These are phyloP conservation scores for Aspergillus udagawae DNA, from an alignment of 2,329 filamentous ascomycete species.

Conservation along the genomic window DNA sequence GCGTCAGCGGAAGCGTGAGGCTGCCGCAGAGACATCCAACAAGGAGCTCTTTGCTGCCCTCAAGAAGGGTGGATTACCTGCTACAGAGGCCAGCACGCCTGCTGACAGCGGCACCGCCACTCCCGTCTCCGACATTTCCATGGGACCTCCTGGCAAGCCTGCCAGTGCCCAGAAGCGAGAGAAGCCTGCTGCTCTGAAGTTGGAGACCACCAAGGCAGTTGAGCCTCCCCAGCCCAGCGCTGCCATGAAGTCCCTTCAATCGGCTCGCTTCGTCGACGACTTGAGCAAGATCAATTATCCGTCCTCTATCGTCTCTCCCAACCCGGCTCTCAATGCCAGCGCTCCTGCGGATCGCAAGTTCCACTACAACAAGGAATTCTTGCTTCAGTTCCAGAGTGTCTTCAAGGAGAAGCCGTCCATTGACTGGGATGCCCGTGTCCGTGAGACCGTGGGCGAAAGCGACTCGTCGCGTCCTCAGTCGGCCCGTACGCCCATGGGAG, in stretches of 20 bases:
- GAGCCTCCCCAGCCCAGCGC: slow-evolving; percentile 92
- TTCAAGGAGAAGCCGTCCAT: slow-evolving; percentile 95
- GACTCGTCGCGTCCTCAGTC: slow-evolving; percentile 62
- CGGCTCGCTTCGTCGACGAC: slow-evolving; percentile 79
- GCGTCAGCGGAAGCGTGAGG: slow-evolving; percentile 39
- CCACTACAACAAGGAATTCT: slow-evolving; percentile 92
- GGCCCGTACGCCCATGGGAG: slow-evolving; percentile 46
- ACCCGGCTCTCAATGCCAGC: slow-evolving; percentile 76
- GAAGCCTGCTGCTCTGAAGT: slow-evolving; percentile 85
- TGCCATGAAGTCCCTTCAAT: slow-evolving; percentile 88
- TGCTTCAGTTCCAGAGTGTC: slow-evolving; percentile 92
- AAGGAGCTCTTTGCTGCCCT: slow-evolving; percentile 44
- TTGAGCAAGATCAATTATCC: slow-evolving; percentile 79
- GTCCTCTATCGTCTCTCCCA: slow-evolving; percentile 77
- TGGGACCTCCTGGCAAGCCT: slow-evolving; percentile 51
- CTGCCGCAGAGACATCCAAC: slow-evolving; percentile 28
- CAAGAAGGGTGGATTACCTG: slow-evolving; percentile 38
- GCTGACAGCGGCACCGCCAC: slow-evolving; percentile 45
- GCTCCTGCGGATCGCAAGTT: slow-evolving; percentile 75
- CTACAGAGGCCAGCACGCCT: slow-evolving; percentile 37
- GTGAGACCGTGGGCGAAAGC: slow-evolving; percentile 76
- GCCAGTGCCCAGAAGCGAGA: slow-evolving; percentile 58
- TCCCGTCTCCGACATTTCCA: slow-evolving; percentile 43
- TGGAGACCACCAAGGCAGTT: slow-evolving; percentile 78
- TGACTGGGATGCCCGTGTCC: slow-evolving; percentile 86